Percentiles rank a stretch among this genome's conserved stretches.
These are phyloP conservation scores for Takakia lepidozioides DNA, from an alignment of 225 moss, liverwort and hornwort genomes.

Conservation along the genomic window DNA sequence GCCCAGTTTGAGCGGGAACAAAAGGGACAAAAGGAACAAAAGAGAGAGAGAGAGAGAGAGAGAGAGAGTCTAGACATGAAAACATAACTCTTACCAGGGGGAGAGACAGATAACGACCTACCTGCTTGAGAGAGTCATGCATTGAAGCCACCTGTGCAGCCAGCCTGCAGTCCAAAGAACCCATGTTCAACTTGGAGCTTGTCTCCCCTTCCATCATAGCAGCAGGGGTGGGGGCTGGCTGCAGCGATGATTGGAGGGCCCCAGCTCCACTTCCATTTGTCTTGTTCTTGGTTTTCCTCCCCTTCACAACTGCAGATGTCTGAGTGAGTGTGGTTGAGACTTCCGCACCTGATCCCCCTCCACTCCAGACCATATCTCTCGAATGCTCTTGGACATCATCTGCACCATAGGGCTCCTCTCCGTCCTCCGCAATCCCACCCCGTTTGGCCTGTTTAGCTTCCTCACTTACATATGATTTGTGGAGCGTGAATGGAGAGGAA, in stretches of 20 bases:
- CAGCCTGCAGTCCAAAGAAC: constrained; percentile 37
- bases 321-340: constrained; percentile 53
- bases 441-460: constrained; percentile 59
- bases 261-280: constrained; percentile 53
- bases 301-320: constrained; percentile 59
- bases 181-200: constrained; percentile 35
- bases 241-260: constrained; percentile 34
- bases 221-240: constrained; percentile 36
- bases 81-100: no score
- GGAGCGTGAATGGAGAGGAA: constrained; percentile 18
- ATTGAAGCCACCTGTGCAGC: constrained; percentile 66
- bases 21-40: no score
- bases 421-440: constrained; percentile 36
- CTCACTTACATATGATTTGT: no score
- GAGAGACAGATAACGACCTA: no score
- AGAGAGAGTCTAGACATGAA: no score
- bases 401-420: constrained; percentile 37
- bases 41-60: no score
- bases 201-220: constrained; percentile 53
- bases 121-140: constrained; percentile 95
- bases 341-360: constrained; percentile 27
- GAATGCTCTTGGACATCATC: constrained; percentile 63
- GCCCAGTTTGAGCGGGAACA: no score
- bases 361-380: constrained; percentile 45
- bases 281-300: constrained; percentile 97